phyloP scores from a whole-genome alignment of 2,329 filamentous ascomycete species.

The Hypoxylon sp. region DNA sequence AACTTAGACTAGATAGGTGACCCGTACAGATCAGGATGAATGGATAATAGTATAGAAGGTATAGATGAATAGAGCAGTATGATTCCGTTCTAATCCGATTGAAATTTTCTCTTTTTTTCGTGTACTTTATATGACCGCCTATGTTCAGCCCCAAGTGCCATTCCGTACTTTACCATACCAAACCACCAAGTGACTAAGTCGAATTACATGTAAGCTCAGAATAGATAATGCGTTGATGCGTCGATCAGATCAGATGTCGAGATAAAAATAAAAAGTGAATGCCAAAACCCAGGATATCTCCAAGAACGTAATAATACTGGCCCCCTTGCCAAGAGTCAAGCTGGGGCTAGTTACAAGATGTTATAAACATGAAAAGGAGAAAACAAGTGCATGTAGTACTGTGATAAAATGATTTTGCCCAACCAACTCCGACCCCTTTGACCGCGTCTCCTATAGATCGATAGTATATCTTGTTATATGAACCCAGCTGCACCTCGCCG shows the following conservation, averaged over 20 bases:
- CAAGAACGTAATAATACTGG: conserved; percentile 31
- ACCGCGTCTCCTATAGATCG: conserved; percentile 38
- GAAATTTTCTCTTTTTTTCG: conserved; percentile 29
- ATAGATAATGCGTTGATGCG: conserved; percentile 12
- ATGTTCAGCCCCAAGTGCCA: conserved; percentile 21
- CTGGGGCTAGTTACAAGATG: conserved; percentile 8
- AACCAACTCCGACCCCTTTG: conserved; percentile 36
- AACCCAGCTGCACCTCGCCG: conserved; percentile 33
- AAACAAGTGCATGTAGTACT: conserved; percentile 19
- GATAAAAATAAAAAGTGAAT: conserved; percentile 9
- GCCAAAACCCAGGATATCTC: conserved; percentile 40
- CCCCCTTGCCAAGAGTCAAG: conserved; percentile 1
- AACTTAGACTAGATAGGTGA: neutral
- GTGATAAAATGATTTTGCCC: conserved; percentile 33
- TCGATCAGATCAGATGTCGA: conserved; percentile 20
- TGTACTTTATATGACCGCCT: conserved; percentile 31
- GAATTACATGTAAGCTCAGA: conserved; percentile 29
- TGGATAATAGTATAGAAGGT: neutral
- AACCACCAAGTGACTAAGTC: conserved; percentile 4
- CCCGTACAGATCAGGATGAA: neutral
- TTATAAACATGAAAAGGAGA: conserved; percentile 44
- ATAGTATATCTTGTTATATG: conserved; percentile 20
- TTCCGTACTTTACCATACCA: conserved; percentile 2
- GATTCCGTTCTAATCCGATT: conserved; percentile 30
- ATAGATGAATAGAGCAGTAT: conserved; percentile 16